phyloP scores from a whole-genome alignment of 345 rosid species.

The Murraya paniculata region DNA sequence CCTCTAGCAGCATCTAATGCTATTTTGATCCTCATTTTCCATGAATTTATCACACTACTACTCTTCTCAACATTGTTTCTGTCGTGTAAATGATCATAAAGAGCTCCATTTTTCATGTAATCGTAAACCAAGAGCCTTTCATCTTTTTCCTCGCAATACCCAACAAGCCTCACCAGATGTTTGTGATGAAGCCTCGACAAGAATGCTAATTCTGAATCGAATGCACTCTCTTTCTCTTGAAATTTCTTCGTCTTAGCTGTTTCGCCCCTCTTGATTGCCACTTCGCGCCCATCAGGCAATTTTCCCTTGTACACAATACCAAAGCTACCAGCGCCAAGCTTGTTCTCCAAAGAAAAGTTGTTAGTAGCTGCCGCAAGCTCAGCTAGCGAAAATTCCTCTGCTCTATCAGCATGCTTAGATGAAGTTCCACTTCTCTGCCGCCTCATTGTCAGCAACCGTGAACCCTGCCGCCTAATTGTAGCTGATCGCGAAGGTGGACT shows the following conservation, averaged over 20 bases:
- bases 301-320: conserved; percentile 84
- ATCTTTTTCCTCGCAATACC: conserved; percentile 78
- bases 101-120: conserved; percentile 85
- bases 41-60: conserved; percentile 67
- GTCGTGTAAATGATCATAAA: conserved; percentile 74
- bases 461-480: conserved; percentile 73
- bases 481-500: conserved; percentile 61
- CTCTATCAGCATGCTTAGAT: conserved; percentile 75
- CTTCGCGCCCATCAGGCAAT: conserved; percentile 70
- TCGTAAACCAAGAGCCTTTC: conserved; percentile 89
- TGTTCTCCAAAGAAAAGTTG: conserved; percentile 69
- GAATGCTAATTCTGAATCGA: conserved; percentile 82
- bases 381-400: conserved; percentile 65
- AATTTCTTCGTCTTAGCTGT: conserved; percentile 59
- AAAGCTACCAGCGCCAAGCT: conserved; percentile 85
- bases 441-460: conserved; percentile 56
- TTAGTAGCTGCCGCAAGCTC: conserved; percentile 81
- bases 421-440: conserved; percentile 95
- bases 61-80: conserved; percentile 55
- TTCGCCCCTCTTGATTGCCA: conserved; percentile 89
- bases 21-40: conserved; percentile 83
- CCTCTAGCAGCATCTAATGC: conserved; percentile 87
- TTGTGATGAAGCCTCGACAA: conserved; percentile 87
- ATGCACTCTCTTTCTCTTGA: conserved; percentile 91
- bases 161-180: conserved; percentile 84